Evolutionary conservation across 1,284 basidiomycete species (phyloP), one percentile per base, ranked within the genome.

Genomic region (Pseudozyma sp.): DNA sequence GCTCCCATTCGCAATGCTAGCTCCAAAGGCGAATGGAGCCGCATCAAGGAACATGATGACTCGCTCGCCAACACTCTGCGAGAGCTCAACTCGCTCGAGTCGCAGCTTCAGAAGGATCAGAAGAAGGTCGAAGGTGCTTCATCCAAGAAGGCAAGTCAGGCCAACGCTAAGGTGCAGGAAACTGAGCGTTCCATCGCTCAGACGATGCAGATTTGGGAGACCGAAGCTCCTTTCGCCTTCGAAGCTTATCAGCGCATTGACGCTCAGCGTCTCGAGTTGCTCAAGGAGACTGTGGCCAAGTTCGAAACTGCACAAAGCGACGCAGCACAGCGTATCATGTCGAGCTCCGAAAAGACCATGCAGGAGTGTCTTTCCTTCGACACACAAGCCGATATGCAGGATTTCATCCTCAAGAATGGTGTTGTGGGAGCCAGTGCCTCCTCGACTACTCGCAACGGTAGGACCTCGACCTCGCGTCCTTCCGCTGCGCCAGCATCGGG

Each of bases 241-340:
- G 64, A 81, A 31, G 75, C 76, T 11, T 83, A 82, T 52, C 80
- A 83, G 54, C 65, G 76, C 18, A 77, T 81, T 51, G 83, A 85
- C 53, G 55, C 61, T 31, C 69, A 75, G 42, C 78, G 83, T 11
- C 76, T 85, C 49, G 71, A 76, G 34, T 50, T 82, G 43, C 66
- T 85, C 59, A 79, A 79, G 40, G 81, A 83, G 70, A 58, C 73
- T 13, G 77, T 82, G 13, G 69, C 74, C 60, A 76, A 79, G 44
- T 78, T 82, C 54, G 76, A 81, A 47, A 79, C 77, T 18, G 82
- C 76, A 2, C 71, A 80, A 53, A 70, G 73, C 51, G 82, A 84
- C 34, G 64, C 79, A 25, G 81, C 81, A 11, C 77, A 76, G 58
- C 58, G 70, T 16, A 54, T 76, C 53, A 80, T 81, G 76, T 61